Base-by-base conservation (phyloP, 2,329 filamentous ascomycete species). In the Colletotrichum sansevieriae region DNA sequence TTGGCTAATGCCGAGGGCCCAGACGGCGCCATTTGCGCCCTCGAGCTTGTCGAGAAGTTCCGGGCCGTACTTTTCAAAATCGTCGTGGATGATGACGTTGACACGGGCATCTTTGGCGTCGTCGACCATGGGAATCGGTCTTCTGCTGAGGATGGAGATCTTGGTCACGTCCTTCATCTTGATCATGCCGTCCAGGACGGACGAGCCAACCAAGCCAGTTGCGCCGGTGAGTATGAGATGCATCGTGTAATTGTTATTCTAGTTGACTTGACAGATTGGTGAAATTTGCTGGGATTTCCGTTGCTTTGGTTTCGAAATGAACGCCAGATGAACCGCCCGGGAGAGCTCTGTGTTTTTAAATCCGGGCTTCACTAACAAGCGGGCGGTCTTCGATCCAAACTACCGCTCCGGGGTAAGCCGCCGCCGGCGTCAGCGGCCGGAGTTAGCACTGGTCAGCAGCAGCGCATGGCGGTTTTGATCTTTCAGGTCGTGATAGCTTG, bases 1-100 rank as follows among this genome's bases (percentile, higher is more conserved):
- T 73, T 90, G 86, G 70, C 86, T 89, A 55, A 90, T 88, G 0
- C 92, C 92, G 52, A 91, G 82, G 0, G 92, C 91, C 92, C 92
- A 95, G 1, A 94, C 89, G 68, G 89, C 91, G 2, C 89, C 91
- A 8, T 85, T 80, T 0, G 91, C 92, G 22, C 87, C 91, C 60
- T 84, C 82, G 0, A 95, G 81, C 74, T 90, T 82, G 25, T 78
- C 71, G 10, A 94, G 82, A 2, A 93, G 72, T 0, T 82, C 81
- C 0, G 84, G 73, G 41, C 87, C 84, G 75, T 93, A 94, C 1
- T 76, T 81, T 12, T 80, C 78, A 74, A 92, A 94, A 76, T 94
- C 90, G 15, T 85, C 83, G 75, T 94, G 91, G 18, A 90, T 80
- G 70, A 94, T 89, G 63, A 93, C 88, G 25, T 87, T 85, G 67